Evolutionary conservation across 2,329 filamentous ascomycete species (phyloP).

Genomic region (Teratosphaeria nubilosa): DNA sequence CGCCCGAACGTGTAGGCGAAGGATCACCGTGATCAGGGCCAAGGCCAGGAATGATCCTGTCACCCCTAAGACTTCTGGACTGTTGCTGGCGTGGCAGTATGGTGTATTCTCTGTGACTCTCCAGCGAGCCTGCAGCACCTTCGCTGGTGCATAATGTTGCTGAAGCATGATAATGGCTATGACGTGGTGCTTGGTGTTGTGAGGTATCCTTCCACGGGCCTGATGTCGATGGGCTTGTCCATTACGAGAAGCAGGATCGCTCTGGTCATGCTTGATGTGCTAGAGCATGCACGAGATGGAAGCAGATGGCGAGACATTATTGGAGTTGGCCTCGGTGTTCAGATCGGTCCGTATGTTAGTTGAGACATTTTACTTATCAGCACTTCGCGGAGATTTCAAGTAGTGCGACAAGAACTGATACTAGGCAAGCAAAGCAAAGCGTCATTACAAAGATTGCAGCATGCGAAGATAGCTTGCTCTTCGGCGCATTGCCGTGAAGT

Average conservation of each 20-base stretch:
- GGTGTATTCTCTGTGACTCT: slow-evolving; percentile 5
- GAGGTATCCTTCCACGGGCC: neutral
- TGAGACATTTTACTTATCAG: neutral
- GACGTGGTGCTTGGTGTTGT: neutral
- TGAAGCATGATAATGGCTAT: neutral
- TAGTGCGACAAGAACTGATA: neutral
- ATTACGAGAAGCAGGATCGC: neutral
- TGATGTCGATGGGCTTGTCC: neutral
- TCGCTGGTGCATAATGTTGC: neutral
- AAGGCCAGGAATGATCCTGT: slow-evolving; percentile 13
- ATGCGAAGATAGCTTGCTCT: no score
- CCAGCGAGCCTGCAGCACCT: slow-evolving; percentile 2
- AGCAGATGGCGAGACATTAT: neutral
- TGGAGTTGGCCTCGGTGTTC: neutral
- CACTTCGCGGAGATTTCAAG: neutral
- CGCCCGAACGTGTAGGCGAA: slow-evolving; percentile 29
- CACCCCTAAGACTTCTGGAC: slow-evolving; percentile 12
- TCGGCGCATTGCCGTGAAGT: no score
- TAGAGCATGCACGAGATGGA: neutral
- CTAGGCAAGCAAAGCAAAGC: neutral
- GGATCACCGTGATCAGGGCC: slow-evolving; percentile 11
- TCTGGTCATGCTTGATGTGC: neutral
- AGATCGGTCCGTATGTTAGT: neutral
- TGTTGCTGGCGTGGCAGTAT: slow-evolving; percentile 17
- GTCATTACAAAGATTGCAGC: neutral